Percentiles rank a stretch among this genome's conserved stretches.
Evolutionary conservation across 495 filamentous ascomycete genomes (phyloP).

Genomic region (Lineolata rhizophorae): DNA sequence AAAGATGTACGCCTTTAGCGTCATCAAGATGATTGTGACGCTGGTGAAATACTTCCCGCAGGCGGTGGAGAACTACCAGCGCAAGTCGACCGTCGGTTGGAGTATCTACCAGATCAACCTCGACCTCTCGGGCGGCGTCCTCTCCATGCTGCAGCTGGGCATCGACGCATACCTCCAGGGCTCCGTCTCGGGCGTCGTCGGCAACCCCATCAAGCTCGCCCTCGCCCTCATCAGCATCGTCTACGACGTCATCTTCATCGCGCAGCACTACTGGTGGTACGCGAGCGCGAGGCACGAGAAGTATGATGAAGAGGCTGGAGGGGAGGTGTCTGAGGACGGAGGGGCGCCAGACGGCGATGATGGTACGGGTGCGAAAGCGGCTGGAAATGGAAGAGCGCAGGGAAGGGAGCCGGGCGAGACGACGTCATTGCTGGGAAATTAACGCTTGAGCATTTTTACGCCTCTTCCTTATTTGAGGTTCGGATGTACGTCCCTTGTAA

Average conservation of each 20-base stretch:
- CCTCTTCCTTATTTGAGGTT: too few relatives aligned
- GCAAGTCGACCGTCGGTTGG: constrained; percentile 72
- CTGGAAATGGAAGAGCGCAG: background rate
- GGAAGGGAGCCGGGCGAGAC: background rate
- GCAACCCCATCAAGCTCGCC: constrained; percentile 79
- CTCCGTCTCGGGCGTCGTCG: constrained; percentile 75
- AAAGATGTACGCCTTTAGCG: constrained; percentile 61
- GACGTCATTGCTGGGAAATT: too few relatives aligned
- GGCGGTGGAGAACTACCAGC: constrained; percentile 56
- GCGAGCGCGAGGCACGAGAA: background rate
- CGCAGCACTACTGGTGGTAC: constrained; percentile 74
- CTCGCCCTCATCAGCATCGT: constrained; percentile 62
- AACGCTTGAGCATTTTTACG: too few relatives aligned
- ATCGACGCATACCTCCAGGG: constrained; percentile 67
- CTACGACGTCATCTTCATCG: constrained; percentile 72
- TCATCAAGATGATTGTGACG: constrained; percentile 74
- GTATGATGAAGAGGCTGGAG: constrained; percentile 3
- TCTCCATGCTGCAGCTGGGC: constrained; percentile 64
- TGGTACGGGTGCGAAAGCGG: too few relatives aligned
- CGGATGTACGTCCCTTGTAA: too few relatives aligned
- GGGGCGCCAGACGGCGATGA: too few relatives aligned
- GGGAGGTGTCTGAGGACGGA: too few relatives aligned
- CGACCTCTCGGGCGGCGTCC: constrained; percentile 55
- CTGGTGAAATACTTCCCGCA: constrained; percentile 87
- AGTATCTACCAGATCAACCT: constrained; percentile 68